Evolutionary conservation across 129 eudicot species (phyloP).

Genomic region (Ambrosia trifida): DNA sequence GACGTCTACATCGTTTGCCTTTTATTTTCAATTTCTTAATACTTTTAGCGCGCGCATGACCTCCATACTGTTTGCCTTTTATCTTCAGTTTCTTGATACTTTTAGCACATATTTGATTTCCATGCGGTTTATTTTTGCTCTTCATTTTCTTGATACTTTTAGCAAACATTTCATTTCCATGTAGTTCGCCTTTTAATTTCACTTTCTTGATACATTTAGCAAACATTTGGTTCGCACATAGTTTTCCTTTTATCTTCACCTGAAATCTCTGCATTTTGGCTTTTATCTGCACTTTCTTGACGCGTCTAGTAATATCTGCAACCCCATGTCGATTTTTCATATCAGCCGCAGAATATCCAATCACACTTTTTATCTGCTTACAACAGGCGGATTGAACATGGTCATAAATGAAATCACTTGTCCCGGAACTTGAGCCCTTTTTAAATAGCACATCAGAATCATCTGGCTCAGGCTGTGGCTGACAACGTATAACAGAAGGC

Average conservation of each 20-base stretch:
- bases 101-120: background rate
- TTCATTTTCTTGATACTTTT: background rate
- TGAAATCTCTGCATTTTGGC: background rate
- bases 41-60: background rate
- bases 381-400: background rate
- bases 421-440: background rate
- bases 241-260: background rate
- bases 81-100: background rate
- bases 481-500: background rate
- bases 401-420: slow-evolving; percentile 9
- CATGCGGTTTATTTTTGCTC: background rate
- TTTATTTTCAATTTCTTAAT: background rate
- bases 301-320: background rate
- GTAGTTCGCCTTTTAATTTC: background rate
- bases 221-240: background rate
- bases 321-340: background rate
- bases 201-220: slow-evolving; percentile 4
- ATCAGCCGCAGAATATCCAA: background rate
- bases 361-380: background rate
- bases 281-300: background rate
- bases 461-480: background rate
- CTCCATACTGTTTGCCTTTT: background rate
- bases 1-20: background rate
- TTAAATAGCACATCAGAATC: background rate
- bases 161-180: background rate